These are phyloP conservation scores for Xerocomellus dryophilus DNA, from an alignment of 768 basidiomycete species.

Conservation along the genomic window DNA sequence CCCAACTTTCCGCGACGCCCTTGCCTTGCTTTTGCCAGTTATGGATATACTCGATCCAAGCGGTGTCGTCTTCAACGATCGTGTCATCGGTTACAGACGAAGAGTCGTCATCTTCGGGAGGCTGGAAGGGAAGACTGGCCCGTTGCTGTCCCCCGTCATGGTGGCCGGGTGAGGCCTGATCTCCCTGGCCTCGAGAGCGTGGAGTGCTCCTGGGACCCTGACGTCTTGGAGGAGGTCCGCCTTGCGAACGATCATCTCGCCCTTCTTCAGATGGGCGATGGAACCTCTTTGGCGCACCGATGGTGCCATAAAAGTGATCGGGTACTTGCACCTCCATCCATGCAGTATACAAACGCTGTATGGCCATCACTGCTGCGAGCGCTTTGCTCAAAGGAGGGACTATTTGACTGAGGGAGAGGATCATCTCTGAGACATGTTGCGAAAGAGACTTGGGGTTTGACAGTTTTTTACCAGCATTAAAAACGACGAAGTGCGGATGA, in stretches of 20 bases:
- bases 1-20: neutral
- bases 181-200: neutral
- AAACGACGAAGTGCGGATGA: neutral
- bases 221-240: neutral
- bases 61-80: neutral
- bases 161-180: neutral
- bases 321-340: neutral
- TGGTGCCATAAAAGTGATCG: neutral
- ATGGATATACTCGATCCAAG: conserved; percentile 1
- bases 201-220: neutral
- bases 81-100: neutral
- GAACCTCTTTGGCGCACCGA: neutral
- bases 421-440: neutral
- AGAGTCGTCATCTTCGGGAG: neutral
- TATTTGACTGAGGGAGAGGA: neutral
- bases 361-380: neutral
- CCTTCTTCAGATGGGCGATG: neutral
- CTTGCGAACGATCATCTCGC: neutral
- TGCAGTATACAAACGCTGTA: neutral
- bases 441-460: no score
- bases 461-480: neutral
- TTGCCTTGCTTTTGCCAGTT: neutral
- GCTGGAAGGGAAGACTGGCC: neutral
- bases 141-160: neutral
- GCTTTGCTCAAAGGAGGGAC: neutral